Evolutionary conservation across 306 rosid species (phyloP).

Genomic region (Malus domestica): DNA sequence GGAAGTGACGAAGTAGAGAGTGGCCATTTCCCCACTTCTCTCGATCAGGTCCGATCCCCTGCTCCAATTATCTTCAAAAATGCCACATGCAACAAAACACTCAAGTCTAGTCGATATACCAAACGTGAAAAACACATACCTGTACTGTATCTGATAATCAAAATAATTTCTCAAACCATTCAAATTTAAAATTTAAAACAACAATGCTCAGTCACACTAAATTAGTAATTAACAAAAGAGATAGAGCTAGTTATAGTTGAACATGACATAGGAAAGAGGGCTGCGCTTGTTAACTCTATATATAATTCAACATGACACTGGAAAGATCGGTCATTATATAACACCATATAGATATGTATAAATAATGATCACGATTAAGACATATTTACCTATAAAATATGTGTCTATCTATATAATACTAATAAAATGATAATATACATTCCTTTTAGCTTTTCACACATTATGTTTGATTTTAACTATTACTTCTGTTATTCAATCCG

Average conservation of each 20-base stretch:
- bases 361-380: neutral
- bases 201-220: neutral
- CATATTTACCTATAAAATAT: neutral
- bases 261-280: neutral
- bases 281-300: neutral
- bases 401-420: neutral
- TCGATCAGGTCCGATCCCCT: neutral
- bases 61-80: neutral
- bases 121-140: neutral
- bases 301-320: neutral
- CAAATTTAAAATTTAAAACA: neutral
- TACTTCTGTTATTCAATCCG: too few relatives aligned
- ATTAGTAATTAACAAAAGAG: neutral
- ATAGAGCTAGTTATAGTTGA: neutral
- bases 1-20: slow-evolving; percentile 21
- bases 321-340: neutral
- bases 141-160: neutral
- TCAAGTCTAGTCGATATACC: neutral
- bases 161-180: neutral
- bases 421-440: too few relatives aligned
- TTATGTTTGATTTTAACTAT: too few relatives aligned
- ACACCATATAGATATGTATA: neutral
- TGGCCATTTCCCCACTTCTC: slow-evolving; percentile 24
- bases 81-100: neutral
- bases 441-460: too few relatives aligned